Percentiles rank a stretch among this genome's conserved stretches.
These are phyloP conservation scores for Smittium culicis DNA, from an alignment of 371 early-diverging fungal genomes.

Conservation along the genomic window DNA sequence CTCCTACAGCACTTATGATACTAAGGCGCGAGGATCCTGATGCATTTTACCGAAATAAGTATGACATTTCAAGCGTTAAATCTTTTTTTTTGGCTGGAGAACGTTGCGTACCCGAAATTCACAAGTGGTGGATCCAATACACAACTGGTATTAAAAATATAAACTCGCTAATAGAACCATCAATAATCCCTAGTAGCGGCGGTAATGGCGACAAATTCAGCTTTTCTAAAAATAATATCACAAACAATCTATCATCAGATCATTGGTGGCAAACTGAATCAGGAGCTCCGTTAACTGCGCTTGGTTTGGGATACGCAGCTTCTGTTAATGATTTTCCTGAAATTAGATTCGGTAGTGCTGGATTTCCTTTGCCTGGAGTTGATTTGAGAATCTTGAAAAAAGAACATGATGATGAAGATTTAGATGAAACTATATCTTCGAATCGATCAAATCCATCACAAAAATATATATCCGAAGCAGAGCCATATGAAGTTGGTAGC, in stretches of 20 bases:
- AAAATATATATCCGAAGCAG: conserved; percentile 54
- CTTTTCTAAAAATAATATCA: conserved; percentile 34
- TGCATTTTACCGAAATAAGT: conserved; percentile 43
- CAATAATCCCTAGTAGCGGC: conserved; percentile 15
- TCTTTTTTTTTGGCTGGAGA: conserved; percentile 84
- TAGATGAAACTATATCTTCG: conserved; percentile 15
- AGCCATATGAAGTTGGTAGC: conserved; percentile 58
- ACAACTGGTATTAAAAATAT: conserved; percentile 43
- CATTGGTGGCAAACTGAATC: conserved; percentile 95
- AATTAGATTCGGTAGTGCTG: conserved; percentile 55
- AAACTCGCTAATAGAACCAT: conserved; percentile 15
- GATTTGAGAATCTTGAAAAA: conserved; percentile 48
- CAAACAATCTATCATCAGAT: conserved; percentile 68
- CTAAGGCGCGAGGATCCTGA: conserved; percentile 68
- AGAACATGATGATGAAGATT: conserved; percentile 32
- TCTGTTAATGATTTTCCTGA: conserved; percentile 27
- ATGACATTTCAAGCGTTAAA: conserved; percentile 47
- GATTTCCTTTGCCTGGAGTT: conserved; percentile 61
- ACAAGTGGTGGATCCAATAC: conserved; percentile 49
- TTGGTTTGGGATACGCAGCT: conserved; percentile 47
- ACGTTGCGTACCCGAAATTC: conserved; percentile 64
- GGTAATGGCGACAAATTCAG: neutral
- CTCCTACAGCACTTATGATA: conserved; percentile 83
- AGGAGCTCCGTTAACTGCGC: conserved; percentile 66
- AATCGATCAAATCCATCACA: conserved; percentile 38